Percentiles rank a stretch among this genome's conserved stretches.
Evolutionary conservation across 1,284 basidiomycete genomes (phyloP).

Genomic region (Wallemia mellicola): DNA sequence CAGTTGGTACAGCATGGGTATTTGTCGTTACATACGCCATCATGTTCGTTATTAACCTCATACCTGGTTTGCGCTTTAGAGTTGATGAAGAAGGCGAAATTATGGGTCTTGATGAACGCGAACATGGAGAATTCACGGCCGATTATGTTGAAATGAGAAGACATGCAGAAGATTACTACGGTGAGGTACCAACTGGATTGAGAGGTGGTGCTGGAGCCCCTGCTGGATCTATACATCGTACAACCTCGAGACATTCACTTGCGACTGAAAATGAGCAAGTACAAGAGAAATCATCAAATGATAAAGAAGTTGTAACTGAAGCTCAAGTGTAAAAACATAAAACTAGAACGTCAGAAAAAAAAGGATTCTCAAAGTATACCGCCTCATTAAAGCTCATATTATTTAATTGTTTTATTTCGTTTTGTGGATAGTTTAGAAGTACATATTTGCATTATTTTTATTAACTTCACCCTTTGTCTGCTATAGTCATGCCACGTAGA

Average conservation of each 20-base stretch:
- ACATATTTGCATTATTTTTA: not conserved
- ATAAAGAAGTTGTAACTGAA: not conserved
- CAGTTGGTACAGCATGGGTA: constrained; percentile 29
- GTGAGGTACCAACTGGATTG: not conserved
- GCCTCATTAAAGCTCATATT: not conserved
- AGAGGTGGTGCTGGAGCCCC: not conserved
- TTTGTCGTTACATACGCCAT: constrained; percentile 37
- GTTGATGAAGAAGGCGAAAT: constrained; percentile 44
- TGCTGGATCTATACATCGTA: not conserved
- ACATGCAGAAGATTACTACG: not conserved
- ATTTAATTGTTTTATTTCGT: not conserved
- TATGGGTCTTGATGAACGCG: constrained; percentile 47
- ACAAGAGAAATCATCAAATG: not conserved
- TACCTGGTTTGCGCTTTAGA: constrained; percentile 45
- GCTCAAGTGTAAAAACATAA: too few relatives aligned
- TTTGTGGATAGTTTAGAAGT: not conserved
- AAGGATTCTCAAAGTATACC: too few relatives aligned
- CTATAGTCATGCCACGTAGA: not conserved
- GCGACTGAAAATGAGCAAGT: not conserved
- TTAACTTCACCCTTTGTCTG: not conserved
- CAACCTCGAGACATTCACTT: not conserved
- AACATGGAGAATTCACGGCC: constrained; percentile 25
- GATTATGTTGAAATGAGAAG: constrained; percentile 1
- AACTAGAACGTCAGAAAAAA: not conserved
- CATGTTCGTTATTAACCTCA: constrained; percentile 36